Evolutionary conservation across 2,329 filamentous ascomycete genomes (phyloP), one percentile per base, ranked within the genome.

Genomic region (Fragosphaeria purpurea): DNA sequence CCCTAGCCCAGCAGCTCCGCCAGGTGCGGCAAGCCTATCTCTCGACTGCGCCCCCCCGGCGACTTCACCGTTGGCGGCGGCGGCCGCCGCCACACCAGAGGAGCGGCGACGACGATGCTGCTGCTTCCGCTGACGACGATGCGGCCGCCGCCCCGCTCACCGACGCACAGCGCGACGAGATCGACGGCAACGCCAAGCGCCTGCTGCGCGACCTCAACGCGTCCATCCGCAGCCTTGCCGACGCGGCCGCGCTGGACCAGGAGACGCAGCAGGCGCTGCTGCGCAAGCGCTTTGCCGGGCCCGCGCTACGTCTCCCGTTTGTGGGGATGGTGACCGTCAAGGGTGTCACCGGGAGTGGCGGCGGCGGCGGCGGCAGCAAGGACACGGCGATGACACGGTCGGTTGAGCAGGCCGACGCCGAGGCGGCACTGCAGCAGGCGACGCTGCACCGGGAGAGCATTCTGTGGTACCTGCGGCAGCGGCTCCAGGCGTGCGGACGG

Each of bases 1-100:
- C 85, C 47, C 80, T 98, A 38, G 83, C 88, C 59, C 72, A 72
- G 57, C 88, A 96, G 61, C 83, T 98, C 22, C 82, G 80, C 62
- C 80, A 83, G 53, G 88, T 95, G 61, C 86, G 91, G 53, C 87
- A 89, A 59, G 82, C 89, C 53, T 98, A 98, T 70, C 86, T 98
- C 47, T 93, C 90, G 35, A 89, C 85, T 30, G 80, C 84, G 6
- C 77, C 79, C 56, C 79, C 83, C 30, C 79, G 82, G 56, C 69
- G 75, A 62, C 67, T 74, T 46, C 73, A 79, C 55, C 71, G 74
- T 32, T 69, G 66, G 50, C 64, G 65, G 59, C 45, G 50, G 38
- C 41, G 57, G 61, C 63, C 71, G 60, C 59, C 73, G 44, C 57
- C 67, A 48, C 67, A 76, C 48, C 74, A 80, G 51, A 40, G 79